Evolutionary conservation across 805 yeast species (phyloP).

Genomic region (Wickerhamomyces pijperi): DNA sequence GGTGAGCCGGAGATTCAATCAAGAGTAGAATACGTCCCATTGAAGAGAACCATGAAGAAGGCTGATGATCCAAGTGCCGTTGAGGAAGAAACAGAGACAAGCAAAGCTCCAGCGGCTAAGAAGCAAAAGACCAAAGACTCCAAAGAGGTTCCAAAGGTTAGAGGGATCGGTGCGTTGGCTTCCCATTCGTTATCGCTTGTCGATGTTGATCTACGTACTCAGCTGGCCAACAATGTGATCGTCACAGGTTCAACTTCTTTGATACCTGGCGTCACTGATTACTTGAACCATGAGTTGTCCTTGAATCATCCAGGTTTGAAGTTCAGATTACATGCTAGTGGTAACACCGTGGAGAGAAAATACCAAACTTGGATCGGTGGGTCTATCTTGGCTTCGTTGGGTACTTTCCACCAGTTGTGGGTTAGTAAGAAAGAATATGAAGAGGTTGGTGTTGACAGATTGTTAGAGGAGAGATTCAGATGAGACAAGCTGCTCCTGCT

Average conservation of each 20-base stretch:
- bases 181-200: slow-evolving; percentile 43
- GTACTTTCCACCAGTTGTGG: slow-evolving; percentile 94
- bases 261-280: slow-evolving; percentile 71
- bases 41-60: slow-evolving; percentile 41
- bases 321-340: slow-evolving; percentile 73
- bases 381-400: slow-evolving; percentile 74
- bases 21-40: slow-evolving; percentile 61
- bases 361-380: slow-evolving; percentile 91
- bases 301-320: slow-evolving; percentile 73
- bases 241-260: slow-evolving; percentile 78
- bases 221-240: slow-evolving; percentile 79
- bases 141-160: slow-evolving; percentile 12
- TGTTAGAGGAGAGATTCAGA: slow-evolving; percentile 75
- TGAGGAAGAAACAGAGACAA: slow-evolving; percentile 14
- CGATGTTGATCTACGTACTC: slow-evolving; percentile 77
- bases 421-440: slow-evolving; percentile 79
- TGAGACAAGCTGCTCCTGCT: no score
- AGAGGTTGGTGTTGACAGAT: slow-evolving; percentile 77
- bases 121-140: slow-evolving; percentile 9
- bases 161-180: slow-evolving; percentile 51
- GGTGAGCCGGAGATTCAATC: slow-evolving; percentile 37
- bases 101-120: slow-evolving; percentile 15
- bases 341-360: slow-evolving; percentile 65
- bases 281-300: slow-evolving; percentile 61
- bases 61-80: slow-evolving; percentile 19